Evolutionary conservation across 2,329 filamentous ascomycete species (phyloP).

Genomic region (Fusarium gaditjirri): DNA sequence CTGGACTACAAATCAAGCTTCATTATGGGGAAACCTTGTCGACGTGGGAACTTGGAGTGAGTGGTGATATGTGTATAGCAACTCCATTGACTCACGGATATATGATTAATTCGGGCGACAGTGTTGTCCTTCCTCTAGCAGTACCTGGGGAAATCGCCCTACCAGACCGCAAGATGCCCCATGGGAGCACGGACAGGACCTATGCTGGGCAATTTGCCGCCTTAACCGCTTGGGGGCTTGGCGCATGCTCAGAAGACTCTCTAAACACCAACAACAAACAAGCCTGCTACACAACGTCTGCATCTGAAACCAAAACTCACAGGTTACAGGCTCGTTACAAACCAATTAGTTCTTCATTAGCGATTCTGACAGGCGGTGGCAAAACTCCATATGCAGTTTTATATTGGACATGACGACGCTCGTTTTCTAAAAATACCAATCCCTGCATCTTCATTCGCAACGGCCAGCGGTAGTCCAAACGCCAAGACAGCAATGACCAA

Average conservation of each 20-base stretch:
- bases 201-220: slow-evolving; percentile 17
- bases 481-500: slow-evolving; percentile 12
- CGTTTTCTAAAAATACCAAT: slow-evolving; percentile 20
- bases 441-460: slow-evolving; percentile 13
- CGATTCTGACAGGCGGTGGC: background rate
- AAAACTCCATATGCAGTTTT: background rate
- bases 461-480: background rate
- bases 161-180: background rate
- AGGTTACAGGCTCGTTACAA: background rate
- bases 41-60: background rate
- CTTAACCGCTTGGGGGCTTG: slow-evolving; percentile 17
- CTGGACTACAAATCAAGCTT: background rate
- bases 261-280: background rate
- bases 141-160: background rate
- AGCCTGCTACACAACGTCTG: background rate
- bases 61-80: background rate
- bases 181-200: background rate
- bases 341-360: background rate
- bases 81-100: background rate
- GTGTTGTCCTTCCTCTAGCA: background rate
- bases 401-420: background rate
- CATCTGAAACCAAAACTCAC: background rate
- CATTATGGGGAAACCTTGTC: too few species aligned
- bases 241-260: background rate
- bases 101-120: too few species aligned